Conservation (phyloP, 345 rosid species). For the Turnera subulata region DNA sequence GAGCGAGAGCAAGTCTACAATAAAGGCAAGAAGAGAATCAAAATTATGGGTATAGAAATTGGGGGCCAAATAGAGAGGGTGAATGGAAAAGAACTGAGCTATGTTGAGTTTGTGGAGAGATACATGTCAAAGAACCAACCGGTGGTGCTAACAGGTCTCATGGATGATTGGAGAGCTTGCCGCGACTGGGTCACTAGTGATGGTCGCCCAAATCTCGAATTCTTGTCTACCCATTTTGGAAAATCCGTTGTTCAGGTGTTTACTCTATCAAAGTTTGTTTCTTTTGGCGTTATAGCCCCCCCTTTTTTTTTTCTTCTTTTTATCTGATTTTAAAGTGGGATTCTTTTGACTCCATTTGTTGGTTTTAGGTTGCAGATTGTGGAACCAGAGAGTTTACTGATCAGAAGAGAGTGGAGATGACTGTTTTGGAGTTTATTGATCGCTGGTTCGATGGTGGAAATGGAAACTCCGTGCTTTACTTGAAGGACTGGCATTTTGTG, state of each 20-base stretch:
- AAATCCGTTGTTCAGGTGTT: slow-evolving; percentile 75
- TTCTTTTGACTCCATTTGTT: not conserved
- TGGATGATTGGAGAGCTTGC: slow-evolving; percentile 79
- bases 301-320: not conserved
- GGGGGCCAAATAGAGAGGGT: slow-evolving; percentile 62
- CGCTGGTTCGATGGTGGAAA: slow-evolving; percentile 40
- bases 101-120: slow-evolving; percentile 53
- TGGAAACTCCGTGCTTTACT: slow-evolving; percentile 48
- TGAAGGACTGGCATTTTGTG: slow-evolving; percentile 96
- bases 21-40: not conserved
- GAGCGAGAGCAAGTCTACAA: too few species aligned
- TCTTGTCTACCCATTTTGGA: slow-evolving; percentile 65
- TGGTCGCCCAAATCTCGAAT: slow-evolving; percentile 57
- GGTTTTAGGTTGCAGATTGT: slow-evolving; percentile 74
- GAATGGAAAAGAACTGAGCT: slow-evolving; percentile 59
- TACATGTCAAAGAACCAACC: slow-evolving; percentile 71
- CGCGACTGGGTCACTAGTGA: slow-evolving; percentile 60
- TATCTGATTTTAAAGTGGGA: too few species aligned
- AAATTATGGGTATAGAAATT: slow-evolving; percentile 53
- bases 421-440: slow-evolving; percentile 57
- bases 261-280: not conserved
- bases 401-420: slow-evolving; percentile 83
- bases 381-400: slow-evolving; percentile 69
- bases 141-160: slow-evolving; percentile 64
- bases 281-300: not conserved